Evolutionary conservation across 2,329 filamentous ascomycete species (phyloP), one percentile per base, ranked within the genome.

Genomic region (Cyphellophora attinorum): DNA sequence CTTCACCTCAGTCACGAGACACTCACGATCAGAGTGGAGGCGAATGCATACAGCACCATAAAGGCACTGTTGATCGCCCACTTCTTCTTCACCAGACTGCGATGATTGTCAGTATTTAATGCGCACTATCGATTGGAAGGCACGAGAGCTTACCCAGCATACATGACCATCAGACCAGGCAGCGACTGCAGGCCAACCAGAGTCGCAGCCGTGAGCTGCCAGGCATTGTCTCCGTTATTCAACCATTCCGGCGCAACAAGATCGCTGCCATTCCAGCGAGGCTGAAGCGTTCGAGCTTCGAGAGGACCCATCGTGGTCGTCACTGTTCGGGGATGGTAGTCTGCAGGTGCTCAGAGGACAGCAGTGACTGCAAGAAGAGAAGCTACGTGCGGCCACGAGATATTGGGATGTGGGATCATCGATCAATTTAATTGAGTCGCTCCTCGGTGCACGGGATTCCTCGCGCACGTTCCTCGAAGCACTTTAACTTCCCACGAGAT

Each of bases 31-130:
- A 70, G 56, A 5, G 62, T 60, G 12, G 57, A 54, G 11, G 62
- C 58, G 47, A 69, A 70, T 34, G 63, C 67, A 41, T 69, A 70
- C 39, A 70, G 65, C 19, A 56, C 60, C 66, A 70, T 70, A 42
- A 68, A 67, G 16, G 65, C 65, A 27, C 59, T 61, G 45, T 67
- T 67, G 45, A 66, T 58, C 30, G 63, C 63, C 63, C 63, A 67
- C 50, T 68, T 68, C 47, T 59, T 61, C 34, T 48, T 45, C 11
- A 46, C 46, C 11, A 67, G 53, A 8, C 21, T 25, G n/a, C 21
- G 21, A 25, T 8, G n/a, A n/a, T n/a, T n/a, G n/a, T n/a, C n/a
- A n/a, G n/a, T n/a, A n/a, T n/a, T n/a, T n/a, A n/a, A n/a, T n/a
- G n/a, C n/a, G n/a, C n/a, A n/a, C n/a, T n/a, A n/a, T n/a, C n/a